Evolutionary conservation across 2,329 filamentous ascomycete genomes (phyloP), one percentile per base, ranked within the genome.

Genomic region (Tympanopsis confertula): DNA sequence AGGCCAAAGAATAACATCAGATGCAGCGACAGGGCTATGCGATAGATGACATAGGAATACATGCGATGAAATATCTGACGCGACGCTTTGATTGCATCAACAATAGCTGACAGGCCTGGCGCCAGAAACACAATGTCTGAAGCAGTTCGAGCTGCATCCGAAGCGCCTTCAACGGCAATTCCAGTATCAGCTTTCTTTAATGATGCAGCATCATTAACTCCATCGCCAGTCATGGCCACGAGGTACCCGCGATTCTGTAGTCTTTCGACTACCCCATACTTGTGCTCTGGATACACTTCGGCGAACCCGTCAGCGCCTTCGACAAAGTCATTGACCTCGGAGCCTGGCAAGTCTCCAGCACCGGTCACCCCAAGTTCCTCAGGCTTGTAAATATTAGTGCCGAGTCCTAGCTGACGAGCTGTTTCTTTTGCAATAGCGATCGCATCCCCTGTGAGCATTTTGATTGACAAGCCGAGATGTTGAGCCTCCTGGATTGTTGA

Each of bases 21-120:
- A 59, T 94, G 87, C 46, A 94, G 78, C 13, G 86, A 94, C 53
- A 94, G 67, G 36, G 87, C 86, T 54, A 94, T 94, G 74, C 87
- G 85, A 69, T 94, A 94, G 53, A 94, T 83, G 47, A 94, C 85
- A 68, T 94, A 94, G 42, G 86, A 83, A 66, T 94, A 91, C 86
- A 94, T 94, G 53, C 87, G 85, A 67, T 94, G 86, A 71, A 94
- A 94, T 60, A 94, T 94, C 61, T 93, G 86, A 53, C 87, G 84
- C 20, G 86, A 89, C 47, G 84, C 93, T 69, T 94, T 94, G 50
- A 94, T 74, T 43, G 86, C 86, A 58, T 93, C 86, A 52, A 94
- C 93, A 59, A 94, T 93, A 45, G 86, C 84, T 61, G 86, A 87
- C 44, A 94, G 78, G 69, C 86, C 87, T 39, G 86, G 86, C 50